Conservation (phyloP, 345 rosid species). For the Theobroma cacao region DNA sequence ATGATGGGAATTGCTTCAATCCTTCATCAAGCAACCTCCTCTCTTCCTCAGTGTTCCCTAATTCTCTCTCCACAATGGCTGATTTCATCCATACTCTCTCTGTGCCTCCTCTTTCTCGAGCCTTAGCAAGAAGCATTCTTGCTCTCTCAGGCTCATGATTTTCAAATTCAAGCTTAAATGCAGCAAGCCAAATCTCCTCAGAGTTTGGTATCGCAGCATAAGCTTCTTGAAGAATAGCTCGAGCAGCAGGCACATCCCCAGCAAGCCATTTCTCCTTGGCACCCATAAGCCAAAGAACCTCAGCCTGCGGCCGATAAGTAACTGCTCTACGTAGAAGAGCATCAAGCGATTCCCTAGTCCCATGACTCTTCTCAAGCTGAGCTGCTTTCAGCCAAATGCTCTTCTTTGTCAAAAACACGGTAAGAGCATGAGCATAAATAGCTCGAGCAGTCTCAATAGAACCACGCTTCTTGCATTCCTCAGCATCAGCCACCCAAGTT, state of each 20-base stretch:
- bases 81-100: conserved; percentile 99
- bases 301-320: conserved; percentile 87
- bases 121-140: conserved; percentile 85
- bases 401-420: conserved; percentile 87
- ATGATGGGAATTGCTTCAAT: conserved; percentile 71
- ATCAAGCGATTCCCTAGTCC: conserved; percentile 88
- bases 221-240: conserved; percentile 92
- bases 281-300: conserved; percentile 97
- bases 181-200: conserved; percentile 96
- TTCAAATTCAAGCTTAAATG: conserved; percentile 97
- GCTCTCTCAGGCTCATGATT: conserved; percentile 97
- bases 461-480: conserved; percentile 89
- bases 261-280: conserved; percentile 99
- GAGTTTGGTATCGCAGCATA: conserved; percentile 80
- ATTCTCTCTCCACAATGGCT: conserved; percentile 89
- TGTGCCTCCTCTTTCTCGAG: conserved; percentile 93
- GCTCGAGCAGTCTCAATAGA: conserved; percentile 93
- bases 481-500: conserved; percentile 99
- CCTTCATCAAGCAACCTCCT: conserved; percentile 83
- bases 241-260: conserved; percentile 90
- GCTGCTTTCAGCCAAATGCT: conserved; percentile 96
- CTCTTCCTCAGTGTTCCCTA: conserved; percentile 74
- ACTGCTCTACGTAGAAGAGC: conserved; percentile 82
- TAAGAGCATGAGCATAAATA: conserved; percentile 79
- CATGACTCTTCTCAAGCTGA: conserved; percentile 94